phyloP scores from a whole-genome alignment of 1,139 yeast species.

The Suhomyces taliae region DNA sequence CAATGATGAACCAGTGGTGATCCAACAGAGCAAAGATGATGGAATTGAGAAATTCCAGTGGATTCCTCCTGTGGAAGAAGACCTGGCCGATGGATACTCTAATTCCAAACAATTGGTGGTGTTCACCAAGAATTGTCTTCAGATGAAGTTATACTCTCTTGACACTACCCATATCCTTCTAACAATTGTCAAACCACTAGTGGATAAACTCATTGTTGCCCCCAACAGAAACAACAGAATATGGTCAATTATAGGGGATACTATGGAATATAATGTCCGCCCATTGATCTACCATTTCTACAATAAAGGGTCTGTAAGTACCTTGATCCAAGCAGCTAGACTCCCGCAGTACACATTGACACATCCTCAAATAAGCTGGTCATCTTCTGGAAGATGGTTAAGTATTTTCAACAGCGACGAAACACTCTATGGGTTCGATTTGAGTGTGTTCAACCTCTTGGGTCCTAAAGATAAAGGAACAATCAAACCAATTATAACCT shows the following conservation, averaged over 20 bases:
- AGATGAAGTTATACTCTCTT: constrained; percentile 37
- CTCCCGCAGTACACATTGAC: constrained; percentile 12
- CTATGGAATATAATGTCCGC: constrained; percentile 15
- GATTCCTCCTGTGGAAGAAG: constrained; percentile 30
- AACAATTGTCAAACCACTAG: constrained; percentile 33
- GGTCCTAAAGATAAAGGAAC: constrained; percentile 15
- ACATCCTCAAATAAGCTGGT: constrained; percentile 30
- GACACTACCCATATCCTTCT: constrained; percentile 37
- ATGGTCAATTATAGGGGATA: constrained; percentile 30
- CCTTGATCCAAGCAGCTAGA: constrained; percentile 9
- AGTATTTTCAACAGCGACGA: constrained; percentile 26
- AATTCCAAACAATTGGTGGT: constrained; percentile 37
- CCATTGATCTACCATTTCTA: constrained; percentile 36
- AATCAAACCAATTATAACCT: constrained; percentile 1
- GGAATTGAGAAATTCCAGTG: constrained; percentile 37
- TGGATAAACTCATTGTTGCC: constrained; percentile 16
- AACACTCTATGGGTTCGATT: constrained; percentile 30
- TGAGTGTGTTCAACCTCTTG: constrained; percentile 29
- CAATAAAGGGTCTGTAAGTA: constrained; percentile 37
- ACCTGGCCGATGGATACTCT: constrained; percentile 23
- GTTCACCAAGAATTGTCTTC: constrained; percentile 28
- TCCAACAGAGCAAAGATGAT: constrained; percentile 28
- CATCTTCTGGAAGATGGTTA: constrained; percentile 38
- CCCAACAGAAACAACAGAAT: constrained; percentile 19
- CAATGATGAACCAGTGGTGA: constrained; percentile 28